Base-by-base conservation (phyloP, 805 yeast species). In the Yarrowia deformans region DNA sequence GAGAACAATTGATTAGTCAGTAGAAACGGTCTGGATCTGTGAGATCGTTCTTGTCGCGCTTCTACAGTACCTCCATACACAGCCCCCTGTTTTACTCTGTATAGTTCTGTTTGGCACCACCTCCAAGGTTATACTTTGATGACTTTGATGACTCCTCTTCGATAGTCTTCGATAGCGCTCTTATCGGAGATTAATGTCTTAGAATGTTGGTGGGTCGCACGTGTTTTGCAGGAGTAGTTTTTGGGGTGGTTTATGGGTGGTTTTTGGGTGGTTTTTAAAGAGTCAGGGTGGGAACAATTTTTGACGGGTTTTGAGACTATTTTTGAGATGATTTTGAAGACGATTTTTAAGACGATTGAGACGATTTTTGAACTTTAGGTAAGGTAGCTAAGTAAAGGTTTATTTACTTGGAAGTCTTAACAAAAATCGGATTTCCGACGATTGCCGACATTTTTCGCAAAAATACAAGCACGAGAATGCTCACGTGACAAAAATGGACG, bases 401-500 rank as follows among this genome's bases (percentile, higher is more conserved):
- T 1, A 10, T 4, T 18, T 45, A 45, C 29, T 45, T 18, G 48
- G 14, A 5, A 2, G 3, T 10, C 13, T 45, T 5, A 45, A 48
- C 52, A 48, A 48, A 48, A 45, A 19, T n/a, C n/a, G n/a, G n/a
- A n/a, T n/a, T n/a, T n/a, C n/a, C n/a, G n/a, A n/a, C n/a, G n/a
- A n/a, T n/a, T n/a, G 18, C 52, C 13, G 13, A 49, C 23, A 23
- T 35, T 35, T 8, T 23, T n/a, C n/a, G n/a, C 13, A 52, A 19
- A 52, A 37, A 52, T 52, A 52, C 43, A 9, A 14, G 43, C 8
- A 18, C 3, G 8, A 35, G 7, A 9, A 5, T 6, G 12, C 58
- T 52, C 58, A 52, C 58, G 58, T 52, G 58, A 52, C 43, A 52
- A 52, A 52, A 52, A 37, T 52, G 58, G 58, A 52, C 58, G 58